Percentiles rank a stretch among this genome's conserved stretches.
Evolutionary conservation across 1,284 basidiomycete species (phyloP).

Genomic region (Cerrena zonata): DNA sequence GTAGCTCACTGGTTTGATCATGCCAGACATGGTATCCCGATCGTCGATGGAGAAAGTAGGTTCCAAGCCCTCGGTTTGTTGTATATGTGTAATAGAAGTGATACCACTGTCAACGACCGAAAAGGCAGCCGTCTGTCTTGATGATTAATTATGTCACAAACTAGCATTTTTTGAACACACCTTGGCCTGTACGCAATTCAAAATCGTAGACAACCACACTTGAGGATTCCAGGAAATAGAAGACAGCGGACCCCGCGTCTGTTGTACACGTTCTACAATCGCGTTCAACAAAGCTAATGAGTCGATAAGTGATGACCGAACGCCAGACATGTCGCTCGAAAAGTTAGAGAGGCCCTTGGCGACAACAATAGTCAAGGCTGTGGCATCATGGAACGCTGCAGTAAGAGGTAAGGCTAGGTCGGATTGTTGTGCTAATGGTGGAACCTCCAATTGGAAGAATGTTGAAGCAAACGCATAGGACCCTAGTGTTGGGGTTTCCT

Average conservation of each 20-base stretch:
- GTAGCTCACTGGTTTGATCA: constrained; percentile 46
- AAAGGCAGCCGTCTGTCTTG: constrained; percentile 54
- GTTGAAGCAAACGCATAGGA: constrained; percentile 52
- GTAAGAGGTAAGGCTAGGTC: constrained; percentile 41
- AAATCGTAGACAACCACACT: constrained; percentile 48
- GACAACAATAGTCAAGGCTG: constrained; percentile 41
- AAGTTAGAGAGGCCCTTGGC: constrained; percentile 34
- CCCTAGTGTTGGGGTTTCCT: constrained; percentile 21
- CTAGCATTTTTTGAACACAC: constrained; percentile 31
- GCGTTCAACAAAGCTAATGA: constrained; percentile 45
- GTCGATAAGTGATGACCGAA: constrained; percentile 46
- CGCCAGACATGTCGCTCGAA: constrained; percentile 22
- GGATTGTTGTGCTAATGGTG: background rate
- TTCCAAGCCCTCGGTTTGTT: constrained; percentile 43
- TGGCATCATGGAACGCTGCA: constrained; percentile 50
- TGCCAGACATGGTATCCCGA: constrained; percentile 46
- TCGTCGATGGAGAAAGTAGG: constrained; percentile 54
- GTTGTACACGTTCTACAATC: constrained; percentile 41
- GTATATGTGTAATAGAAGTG: constrained; percentile 51
- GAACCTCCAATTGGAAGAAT: constrained; percentile 50
- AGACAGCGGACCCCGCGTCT: constrained; percentile 25
- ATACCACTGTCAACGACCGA: constrained; percentile 62
- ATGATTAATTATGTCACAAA: constrained; percentile 10
- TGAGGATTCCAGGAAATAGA: constrained; percentile 50
- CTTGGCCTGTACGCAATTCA: constrained; percentile 47